Evolutionary conservation across 306 rosid species (phyloP).

Genomic region (Potentilla sterilis): DNA sequence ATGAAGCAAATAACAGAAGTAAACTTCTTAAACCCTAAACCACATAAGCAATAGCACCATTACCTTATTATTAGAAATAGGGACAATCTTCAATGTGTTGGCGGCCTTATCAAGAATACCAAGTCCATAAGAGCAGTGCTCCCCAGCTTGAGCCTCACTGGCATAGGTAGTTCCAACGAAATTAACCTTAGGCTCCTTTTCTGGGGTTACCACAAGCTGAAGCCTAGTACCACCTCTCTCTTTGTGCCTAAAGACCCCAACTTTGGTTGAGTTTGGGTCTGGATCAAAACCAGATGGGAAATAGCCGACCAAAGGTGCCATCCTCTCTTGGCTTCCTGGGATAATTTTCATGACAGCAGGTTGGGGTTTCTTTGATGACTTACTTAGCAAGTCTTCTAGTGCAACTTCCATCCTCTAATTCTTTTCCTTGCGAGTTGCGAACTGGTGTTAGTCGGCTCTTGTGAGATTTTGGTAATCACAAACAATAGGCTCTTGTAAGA

Average conservation of each 20-base stretch:
- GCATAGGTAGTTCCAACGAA: slow-evolving; percentile 71
- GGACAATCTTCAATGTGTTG: slow-evolving; percentile 53
- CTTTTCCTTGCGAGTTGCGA: too few species aligned
- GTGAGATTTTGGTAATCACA: too few species aligned
- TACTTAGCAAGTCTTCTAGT: too few species aligned
- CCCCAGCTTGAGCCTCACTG: slow-evolving; percentile 71
- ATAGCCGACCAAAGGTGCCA: too few species aligned
- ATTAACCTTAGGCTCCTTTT: slow-evolving; percentile 49
- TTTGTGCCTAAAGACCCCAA: slow-evolving; percentile 5
- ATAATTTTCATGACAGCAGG: slow-evolving; percentile 46
- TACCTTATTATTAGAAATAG: slow-evolving; percentile 70
- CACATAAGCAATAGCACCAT: too few species aligned
- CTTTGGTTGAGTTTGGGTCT: too few species aligned
- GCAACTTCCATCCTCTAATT: too few species aligned
- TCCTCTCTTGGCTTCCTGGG: slow-evolving; percentile 28
- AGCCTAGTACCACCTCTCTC: slow-evolving; percentile 43
- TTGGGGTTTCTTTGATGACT: too few species aligned
- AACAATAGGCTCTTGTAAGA: too few species aligned
- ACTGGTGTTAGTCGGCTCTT: too few species aligned
- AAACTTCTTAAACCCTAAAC: neutral
- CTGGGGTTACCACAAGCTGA: slow-evolving; percentile 69
- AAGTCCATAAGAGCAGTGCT: slow-evolving; percentile 50
- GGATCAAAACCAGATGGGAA: too few species aligned
- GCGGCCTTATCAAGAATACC: slow-evolving; percentile 78
- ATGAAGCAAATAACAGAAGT: too few species aligned